Base-by-base conservation (phyloP, 1,284 basidiomycete genomes). In the Mrakiaceae sp. region DNA sequence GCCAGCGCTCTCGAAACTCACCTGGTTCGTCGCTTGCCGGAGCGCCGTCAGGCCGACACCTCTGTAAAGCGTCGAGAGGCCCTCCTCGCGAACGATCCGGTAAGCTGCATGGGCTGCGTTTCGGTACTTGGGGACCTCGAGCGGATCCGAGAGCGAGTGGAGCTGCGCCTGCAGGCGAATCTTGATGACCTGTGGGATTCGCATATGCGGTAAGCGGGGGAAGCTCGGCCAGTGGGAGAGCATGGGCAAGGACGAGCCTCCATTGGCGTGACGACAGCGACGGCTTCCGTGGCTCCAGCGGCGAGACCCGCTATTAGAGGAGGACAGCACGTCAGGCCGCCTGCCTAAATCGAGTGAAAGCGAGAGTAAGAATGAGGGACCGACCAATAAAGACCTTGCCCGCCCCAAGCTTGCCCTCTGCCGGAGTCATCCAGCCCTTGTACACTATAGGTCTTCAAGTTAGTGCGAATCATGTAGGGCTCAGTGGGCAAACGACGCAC, bases 1-100 rank as follows among this genome's bases (percentile, higher is more conserved):
- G 27, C 27, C 27, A 27, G 27, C 27, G 27, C 27, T 27, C 27
- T 27, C 12, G 3, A 44, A 9, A 66, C 80, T 68, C 67, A 87
- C 91, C 93, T 98, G 96, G 76, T 99, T 99, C 40, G 95, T 99
- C 10, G 96, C 94, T 80, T 98, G 96, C 62, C 96, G 81, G 40
- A 97, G 79, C 2, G 96, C 96, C 3, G 96, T 98, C 59, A 98
- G 81, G 11, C 84, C 82, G 43, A 98, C 95, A 67, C 95, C 95
- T 69, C 95, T 84, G 76, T 98, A 98, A 4, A 98, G 81, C 0
- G 95, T 85, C 64, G 79, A 70, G 63, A 90, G 70, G 6, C 95
- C 95, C 78, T 99, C 95, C 75, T 98, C 96, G 62, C 88, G 83
- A 60, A 98, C 78, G 71, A 99, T 98, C 55, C 88, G 89, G 79